phyloP scores from a whole-genome alignment of 805 yeast genomes.

The Lipomyces spencermartinsiae region DNA sequence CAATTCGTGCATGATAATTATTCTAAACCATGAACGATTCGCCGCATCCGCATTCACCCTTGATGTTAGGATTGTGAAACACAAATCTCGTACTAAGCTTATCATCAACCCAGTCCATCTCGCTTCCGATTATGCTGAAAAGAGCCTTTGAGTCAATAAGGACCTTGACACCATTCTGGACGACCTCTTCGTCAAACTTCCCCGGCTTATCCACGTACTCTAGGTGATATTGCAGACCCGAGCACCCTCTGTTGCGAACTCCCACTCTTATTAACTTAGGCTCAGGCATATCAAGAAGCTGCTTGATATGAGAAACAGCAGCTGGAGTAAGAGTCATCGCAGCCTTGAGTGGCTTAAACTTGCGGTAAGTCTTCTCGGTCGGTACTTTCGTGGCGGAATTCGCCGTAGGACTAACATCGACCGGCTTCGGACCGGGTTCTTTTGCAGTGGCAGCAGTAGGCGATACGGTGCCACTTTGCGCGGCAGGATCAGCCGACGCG shows the following conservation, averaged over 20 bases:
- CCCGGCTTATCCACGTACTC: constrained; percentile 90
- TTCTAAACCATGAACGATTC: constrained; percentile 92
- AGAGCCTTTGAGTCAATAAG: constrained; percentile 94
- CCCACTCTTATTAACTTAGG: constrained; percentile 92
- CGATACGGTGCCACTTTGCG: constrained; percentile 37
- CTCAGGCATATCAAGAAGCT: constrained; percentile 75
- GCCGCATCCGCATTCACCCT: constrained; percentile 99
- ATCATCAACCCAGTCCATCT: constrained; percentile 98
- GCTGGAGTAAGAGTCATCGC: constrained; percentile 78
- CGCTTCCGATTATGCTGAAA: constrained; percentile 93
- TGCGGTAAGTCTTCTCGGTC: constrained; percentile 52
- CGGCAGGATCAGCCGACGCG: constrained; percentile 3
- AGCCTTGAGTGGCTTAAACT: constrained; percentile 85
- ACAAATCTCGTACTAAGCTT: constrained; percentile 87
- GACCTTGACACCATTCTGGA: constrained; percentile 90
- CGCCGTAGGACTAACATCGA: constrained; percentile 41
- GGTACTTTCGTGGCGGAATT: constrained; percentile 1
- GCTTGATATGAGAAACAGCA: constrained; percentile 75
- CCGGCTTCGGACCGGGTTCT: constrained; percentile 1
- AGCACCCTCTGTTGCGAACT: constrained; percentile 95
- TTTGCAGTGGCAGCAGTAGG: constrained; percentile 40
- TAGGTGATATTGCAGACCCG: constrained; percentile 89
- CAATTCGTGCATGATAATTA: not conserved
- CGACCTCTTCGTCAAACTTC: constrained; percentile 92
- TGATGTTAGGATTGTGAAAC: constrained; percentile 93